Evolutionary conservation across 371 early-diverging fungal genomes (phyloP).

Genomic region (Fennellomyces sp.): DNA sequence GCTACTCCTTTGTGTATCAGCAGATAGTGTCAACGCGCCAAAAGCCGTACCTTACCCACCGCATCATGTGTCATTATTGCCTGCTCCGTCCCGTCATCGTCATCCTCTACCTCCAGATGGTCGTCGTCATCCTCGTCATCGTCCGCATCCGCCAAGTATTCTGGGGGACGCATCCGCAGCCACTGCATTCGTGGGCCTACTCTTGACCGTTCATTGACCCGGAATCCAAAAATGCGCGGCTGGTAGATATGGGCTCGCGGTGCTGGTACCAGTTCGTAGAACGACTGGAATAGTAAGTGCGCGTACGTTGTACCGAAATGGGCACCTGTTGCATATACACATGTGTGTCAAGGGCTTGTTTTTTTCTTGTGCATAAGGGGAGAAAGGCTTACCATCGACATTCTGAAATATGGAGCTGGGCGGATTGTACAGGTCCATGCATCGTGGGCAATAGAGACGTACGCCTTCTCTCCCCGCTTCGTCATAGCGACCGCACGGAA

Average conservation of each 20-base stretch:
- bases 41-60: conserved; percentile 17
- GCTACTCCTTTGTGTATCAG: conserved; percentile 10
- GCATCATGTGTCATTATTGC: conserved; percentile 7
- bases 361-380: neutral
- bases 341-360: neutral
- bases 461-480: conserved; percentile 63
- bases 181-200: conserved; percentile 80
- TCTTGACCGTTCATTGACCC: conserved; percentile 57
- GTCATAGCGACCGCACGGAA: conserved; percentile 87
- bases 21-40: neutral
- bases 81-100: conserved; percentile 13
- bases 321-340: conserved; percentile 75
- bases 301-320: conserved; percentile 96
- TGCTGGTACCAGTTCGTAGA: conserved; percentile 74
- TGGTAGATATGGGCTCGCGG: conserved; percentile 59
- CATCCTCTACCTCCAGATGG: conserved; percentile 23
- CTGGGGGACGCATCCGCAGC: conserved; percentile 64
- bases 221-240: conserved; percentile 85
- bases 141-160: conserved; percentile 33
- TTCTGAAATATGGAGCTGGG: conserved; percentile 70
- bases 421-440: conserved; percentile 88
- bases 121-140: conserved; percentile 39
- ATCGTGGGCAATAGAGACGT: conserved; percentile 81
- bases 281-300: conserved; percentile 88
- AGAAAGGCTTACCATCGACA: conserved; percentile 73